Evolutionary conservation across 2,329 filamentous ascomycete genomes (phyloP).

Genomic region (Microsporum audouinii): DNA sequence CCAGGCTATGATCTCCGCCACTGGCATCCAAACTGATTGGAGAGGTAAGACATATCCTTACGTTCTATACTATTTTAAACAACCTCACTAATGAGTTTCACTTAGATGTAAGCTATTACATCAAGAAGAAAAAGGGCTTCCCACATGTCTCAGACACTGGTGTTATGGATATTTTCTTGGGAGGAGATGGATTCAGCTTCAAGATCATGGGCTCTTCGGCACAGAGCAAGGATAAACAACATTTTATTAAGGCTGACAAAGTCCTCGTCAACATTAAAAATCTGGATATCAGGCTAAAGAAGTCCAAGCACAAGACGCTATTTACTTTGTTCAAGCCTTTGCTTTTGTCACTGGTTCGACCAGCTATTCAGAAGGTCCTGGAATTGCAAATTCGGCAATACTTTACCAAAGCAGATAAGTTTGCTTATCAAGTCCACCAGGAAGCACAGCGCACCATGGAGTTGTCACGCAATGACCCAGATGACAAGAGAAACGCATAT

Average conservation of each 20-base stretch:
- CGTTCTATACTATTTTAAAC: neutral
- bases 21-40: slow-evolving; percentile 86
- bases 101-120: slow-evolving; percentile 76
- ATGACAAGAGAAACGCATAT: slow-evolving; percentile 72
- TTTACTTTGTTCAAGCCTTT: slow-evolving; percentile 80
- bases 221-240: slow-evolving; percentile 59
- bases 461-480: slow-evolving; percentile 56
- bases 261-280: slow-evolving; percentile 72
- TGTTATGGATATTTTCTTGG: slow-evolving; percentile 77
- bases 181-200: slow-evolving; percentile 80
- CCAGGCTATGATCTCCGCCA: slow-evolving; percentile 64
- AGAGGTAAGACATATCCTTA: slow-evolving; percentile 29
- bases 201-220: slow-evolving; percentile 78
- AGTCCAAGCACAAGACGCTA: slow-evolving; percentile 88
- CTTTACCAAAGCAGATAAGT: slow-evolving; percentile 60
- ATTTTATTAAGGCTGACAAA: slow-evolving; percentile 92
- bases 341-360: slow-evolving; percentile 70
- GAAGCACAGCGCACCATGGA: slow-evolving; percentile 65
- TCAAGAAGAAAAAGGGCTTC: slow-evolving; percentile 92
- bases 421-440: slow-evolving; percentile 65
- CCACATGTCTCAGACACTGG: slow-evolving; percentile 77
- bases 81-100: neutral
- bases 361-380: slow-evolving; percentile 72
- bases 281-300: slow-evolving; percentile 77
- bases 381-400: slow-evolving; percentile 83